Conservation (phyloP, 108 stramenopile genomes). For the Cylindrotheca fusiformis region DNA sequence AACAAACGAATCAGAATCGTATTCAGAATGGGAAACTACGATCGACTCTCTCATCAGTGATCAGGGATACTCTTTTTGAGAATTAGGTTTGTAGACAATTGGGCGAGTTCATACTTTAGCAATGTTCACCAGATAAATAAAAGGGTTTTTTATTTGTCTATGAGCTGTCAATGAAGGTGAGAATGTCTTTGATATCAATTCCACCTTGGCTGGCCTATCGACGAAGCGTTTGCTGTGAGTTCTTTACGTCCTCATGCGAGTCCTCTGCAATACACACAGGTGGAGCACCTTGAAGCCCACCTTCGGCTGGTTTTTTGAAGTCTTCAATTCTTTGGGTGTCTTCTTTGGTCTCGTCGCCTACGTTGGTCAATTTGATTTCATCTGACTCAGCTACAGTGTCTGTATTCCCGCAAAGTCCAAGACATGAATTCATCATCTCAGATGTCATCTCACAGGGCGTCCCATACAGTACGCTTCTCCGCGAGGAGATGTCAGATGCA, state of each 20-base stretch:
- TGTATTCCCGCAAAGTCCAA: not conserved
- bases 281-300: too few species aligned
- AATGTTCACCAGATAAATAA: too few species aligned
- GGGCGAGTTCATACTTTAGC: too few species aligned
- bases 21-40: not conserved
- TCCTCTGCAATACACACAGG: constrained; percentile 11
- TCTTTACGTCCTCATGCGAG: constrained; percentile 16
- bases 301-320: not conserved
- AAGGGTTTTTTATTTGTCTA: too few species aligned
- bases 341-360: too few species aligned
- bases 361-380: too few species aligned
- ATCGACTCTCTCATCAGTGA: not conserved
- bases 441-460: not conserved
- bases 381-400: not conserved
- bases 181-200: constrained; percentile 18
- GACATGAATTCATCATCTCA: not conserved
- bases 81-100: too few species aligned
- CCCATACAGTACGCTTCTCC: not conserved
- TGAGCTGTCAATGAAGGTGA: too few species aligned
- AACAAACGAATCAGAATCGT: not conserved
- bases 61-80: not conserved
- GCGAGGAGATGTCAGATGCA: not conserved
- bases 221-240: constrained; percentile 19
- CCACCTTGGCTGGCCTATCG: constrained; percentile 23
- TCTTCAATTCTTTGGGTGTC: not conserved